These are phyloP conservation scores for Blechomonas ayalai DNA, from an alignment of 208 protist species.

Conservation along the genomic window DNA sequence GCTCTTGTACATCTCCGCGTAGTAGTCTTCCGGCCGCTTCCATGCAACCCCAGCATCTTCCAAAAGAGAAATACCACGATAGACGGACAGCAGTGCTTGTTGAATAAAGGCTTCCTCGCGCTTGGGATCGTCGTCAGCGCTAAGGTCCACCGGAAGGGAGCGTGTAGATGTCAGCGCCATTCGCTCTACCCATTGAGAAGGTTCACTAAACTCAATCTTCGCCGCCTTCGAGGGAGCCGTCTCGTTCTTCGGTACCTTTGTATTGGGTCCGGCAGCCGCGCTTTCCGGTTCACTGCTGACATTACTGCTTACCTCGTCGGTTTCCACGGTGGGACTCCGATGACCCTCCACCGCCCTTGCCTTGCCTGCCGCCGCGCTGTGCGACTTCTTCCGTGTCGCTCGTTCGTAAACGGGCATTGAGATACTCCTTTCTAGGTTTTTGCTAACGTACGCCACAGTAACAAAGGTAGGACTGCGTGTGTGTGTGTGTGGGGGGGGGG, in stretches of 20 bases:
- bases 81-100: conserved; percentile 81
- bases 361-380: no score
- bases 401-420: conserved; percentile 64
- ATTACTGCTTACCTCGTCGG: no score
- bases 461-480: no score
- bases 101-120: conserved; percentile 91
- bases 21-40: conserved; percentile 91
- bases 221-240: conserved; percentile 5
- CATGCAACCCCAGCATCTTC: conserved; percentile 77
- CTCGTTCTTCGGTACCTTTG: neutral
- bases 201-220: conserved; percentile 76
- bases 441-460: no score
- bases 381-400: conserved; percentile 49
- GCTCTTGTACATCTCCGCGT: conserved; percentile 95
- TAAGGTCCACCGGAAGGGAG: conserved; percentile 66
- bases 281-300: no score
- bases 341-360: no score
- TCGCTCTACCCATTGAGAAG: conserved; percentile 86
- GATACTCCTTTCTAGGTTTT: neutral
- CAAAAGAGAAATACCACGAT: conserved; percentile 63
- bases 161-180: conserved; percentile 86
- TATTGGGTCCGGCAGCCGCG: neutral
- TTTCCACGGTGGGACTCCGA: no score
- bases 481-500: no score
- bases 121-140: conserved; percentile 87